Evolutionary conservation across 2,329 filamentous ascomycete species (phyloP).

Genomic region (Dactylonectria macrodidyma): DNA sequence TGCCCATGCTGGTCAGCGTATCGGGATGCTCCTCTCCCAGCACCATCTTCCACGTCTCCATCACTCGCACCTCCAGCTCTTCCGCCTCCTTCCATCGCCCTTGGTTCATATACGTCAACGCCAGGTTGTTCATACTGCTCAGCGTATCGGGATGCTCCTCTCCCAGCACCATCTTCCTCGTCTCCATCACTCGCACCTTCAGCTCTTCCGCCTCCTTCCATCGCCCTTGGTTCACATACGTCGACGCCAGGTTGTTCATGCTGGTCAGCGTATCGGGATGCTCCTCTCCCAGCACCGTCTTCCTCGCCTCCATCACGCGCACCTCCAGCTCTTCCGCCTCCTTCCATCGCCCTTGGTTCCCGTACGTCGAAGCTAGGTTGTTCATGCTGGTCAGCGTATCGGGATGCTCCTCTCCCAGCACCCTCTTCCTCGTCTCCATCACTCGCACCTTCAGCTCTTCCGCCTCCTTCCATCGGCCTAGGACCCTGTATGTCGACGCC

Average conservation of each 20-base stretch:
- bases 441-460: too few species aligned
- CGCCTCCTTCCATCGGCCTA: too few species aligned
- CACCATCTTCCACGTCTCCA: background rate
- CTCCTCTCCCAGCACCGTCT: too few species aligned
- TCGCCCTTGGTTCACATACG: background rate
- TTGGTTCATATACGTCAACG: background rate
- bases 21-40: background rate
- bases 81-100: slow-evolving; percentile 1
- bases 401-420: too few species aligned
- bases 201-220: background rate
- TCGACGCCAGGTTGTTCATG: background rate
- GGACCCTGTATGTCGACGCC: too few species aligned
- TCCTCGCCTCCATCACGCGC: too few species aligned
- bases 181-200: background rate
- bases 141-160: background rate
- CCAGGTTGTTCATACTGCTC: background rate
- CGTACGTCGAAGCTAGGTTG: too few species aligned
- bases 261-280: too few species aligned
- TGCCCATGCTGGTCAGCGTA: slow-evolving; percentile 14
- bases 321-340: too few species aligned
- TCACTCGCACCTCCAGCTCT: background rate
- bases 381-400: too few species aligned
- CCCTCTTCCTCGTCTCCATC: too few species aligned
- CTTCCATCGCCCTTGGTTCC: too few species aligned
- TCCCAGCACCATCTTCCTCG: background rate